phyloP scores from a whole-genome alignment of 2,329 filamentous ascomycete genomes.

The Phyllosticta citrichinensis region DNA sequence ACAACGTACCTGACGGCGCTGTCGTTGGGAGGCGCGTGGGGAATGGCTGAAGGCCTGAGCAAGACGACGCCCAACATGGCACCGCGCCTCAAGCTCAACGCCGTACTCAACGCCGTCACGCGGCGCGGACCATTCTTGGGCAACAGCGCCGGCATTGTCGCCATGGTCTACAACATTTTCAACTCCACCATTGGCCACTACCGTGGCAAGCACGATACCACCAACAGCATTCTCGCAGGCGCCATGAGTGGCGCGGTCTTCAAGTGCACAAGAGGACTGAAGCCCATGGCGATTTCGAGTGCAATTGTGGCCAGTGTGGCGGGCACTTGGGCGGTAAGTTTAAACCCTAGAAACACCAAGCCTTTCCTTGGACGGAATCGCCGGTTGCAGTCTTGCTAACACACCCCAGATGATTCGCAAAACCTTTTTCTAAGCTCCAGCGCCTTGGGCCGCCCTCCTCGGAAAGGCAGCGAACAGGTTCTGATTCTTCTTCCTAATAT shows the following conservation, averaged over 20 bases:
- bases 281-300: slow-evolving; percentile 91
- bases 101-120: slow-evolving; percentile 88
- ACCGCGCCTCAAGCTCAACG: slow-evolving; percentile 87
- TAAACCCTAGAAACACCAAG: not conserved
- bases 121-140: slow-evolving; percentile 87
- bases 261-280: slow-evolving; percentile 83
- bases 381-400: slow-evolving; percentile 1
- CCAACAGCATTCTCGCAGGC: slow-evolving; percentile 80
- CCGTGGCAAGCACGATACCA: slow-evolving; percentile 51
- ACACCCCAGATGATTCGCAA: slow-evolving; percentile 3
- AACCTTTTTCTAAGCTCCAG: not conserved
- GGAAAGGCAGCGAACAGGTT: not conserved
- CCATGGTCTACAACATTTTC: slow-evolving; percentile 82
- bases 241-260: slow-evolving; percentile 86
- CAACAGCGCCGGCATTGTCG: slow-evolving; percentile 90
- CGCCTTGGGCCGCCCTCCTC: no score
- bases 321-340: slow-evolving; percentile 77
- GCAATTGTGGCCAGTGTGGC: slow-evolving; percentile 80
- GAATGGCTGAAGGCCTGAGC: slow-evolving; percentile 77
- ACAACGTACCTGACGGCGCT: slow-evolving; percentile 87
- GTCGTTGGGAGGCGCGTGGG: slow-evolving; percentile 80
- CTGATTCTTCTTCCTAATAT: not conserved
- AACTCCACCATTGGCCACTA: slow-evolving; percentile 32
- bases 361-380: not conserved
- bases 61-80: slow-evolving; percentile 60